phyloP scores from a whole-genome alignment of 1,284 basidiomycete species.

The Ceratobasidium sp. region DNA sequence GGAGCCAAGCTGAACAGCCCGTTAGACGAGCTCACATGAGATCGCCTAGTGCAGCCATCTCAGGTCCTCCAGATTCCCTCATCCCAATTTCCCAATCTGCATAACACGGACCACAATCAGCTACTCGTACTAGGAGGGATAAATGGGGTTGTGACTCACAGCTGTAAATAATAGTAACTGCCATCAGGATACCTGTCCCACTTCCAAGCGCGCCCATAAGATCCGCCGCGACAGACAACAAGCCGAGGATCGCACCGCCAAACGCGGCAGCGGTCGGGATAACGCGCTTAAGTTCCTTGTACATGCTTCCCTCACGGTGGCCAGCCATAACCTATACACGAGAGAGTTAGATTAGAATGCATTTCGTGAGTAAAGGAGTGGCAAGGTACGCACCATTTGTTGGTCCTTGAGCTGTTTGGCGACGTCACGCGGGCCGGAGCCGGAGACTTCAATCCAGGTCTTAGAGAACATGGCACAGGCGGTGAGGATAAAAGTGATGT shows the following conservation, averaged over 20 bases:
- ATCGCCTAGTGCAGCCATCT: conserved; percentile 77
- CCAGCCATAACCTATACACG: conserved; percentile 86
- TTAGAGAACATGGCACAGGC: conserved; percentile 98
- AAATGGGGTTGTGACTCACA: conserved; percentile 74
- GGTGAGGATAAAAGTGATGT: conserved; percentile 92
- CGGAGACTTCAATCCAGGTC: conserved; percentile 99
- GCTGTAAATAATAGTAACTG: conserved; percentile 96
- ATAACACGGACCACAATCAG: conserved; percentile 2
- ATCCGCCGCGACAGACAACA: conserved; percentile 95
- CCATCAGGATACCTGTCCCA: conserved; percentile 98
- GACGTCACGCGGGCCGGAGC: conserved; percentile 93
- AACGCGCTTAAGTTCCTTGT: conserved; percentile 98
- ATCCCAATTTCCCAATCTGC: conserved; percentile 84
- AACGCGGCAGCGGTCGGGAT: conserved; percentile 98
- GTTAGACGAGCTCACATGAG: conserved; percentile 43
- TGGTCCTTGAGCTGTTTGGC: conserved; percentile 99
- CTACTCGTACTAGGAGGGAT: background rate
- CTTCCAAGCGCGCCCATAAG: conserved; percentile 95
- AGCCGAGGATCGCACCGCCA: conserved; percentile 93
- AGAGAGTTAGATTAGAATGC: conserved; percentile 51
- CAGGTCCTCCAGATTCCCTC: conserved; percentile 77
- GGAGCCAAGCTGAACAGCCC: too few species aligned
- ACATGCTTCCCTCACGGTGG: conserved; percentile 96
- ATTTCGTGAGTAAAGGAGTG: background rate
- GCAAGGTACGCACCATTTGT: conserved; percentile 74